These are phyloP conservation scores for Helichrysum umbraculigerum DNA, from an alignment of 129 eudicot genomes.

Conservation along the genomic window DNA sequence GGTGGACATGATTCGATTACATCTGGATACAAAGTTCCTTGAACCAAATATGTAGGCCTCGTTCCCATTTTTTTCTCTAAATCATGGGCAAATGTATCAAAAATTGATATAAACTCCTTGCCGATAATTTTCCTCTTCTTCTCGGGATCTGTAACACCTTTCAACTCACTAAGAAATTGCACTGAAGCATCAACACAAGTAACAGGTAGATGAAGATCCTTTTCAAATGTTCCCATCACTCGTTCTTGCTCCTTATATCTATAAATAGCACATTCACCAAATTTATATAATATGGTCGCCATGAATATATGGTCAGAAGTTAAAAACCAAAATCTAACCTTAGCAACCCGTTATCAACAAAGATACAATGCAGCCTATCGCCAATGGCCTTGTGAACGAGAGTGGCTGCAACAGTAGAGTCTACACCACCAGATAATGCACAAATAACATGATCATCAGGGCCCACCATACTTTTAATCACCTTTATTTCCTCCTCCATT, in stretches of 20 bases:
- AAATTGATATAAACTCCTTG: slow-evolving; percentile 76
- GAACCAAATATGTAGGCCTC: slow-evolving; percentile 82
- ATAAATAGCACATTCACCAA: slow-evolving; percentile 8
- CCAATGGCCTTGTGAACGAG: slow-evolving; percentile 96
- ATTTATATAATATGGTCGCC: background rate
- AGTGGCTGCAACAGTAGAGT: slow-evolving; percentile 96
- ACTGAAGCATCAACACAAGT: slow-evolving; percentile 89
- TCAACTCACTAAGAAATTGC: slow-evolving; percentile 70
- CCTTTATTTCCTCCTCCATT: slow-evolving; percentile 73
- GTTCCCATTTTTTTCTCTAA: slow-evolving; percentile 72
- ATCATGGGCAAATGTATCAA: slow-evolving; percentile 86
- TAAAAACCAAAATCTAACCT: slow-evolving; percentile 45
- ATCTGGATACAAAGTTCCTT: slow-evolving; percentile 97
- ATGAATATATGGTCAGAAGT: background rate
- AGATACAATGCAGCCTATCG: slow-evolving; percentile 84
- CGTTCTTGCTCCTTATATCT: slow-evolving; percentile 88
- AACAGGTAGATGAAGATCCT: slow-evolving; percentile 91
- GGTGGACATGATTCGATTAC: slow-evolving; percentile 98
- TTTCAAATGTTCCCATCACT: slow-evolving; percentile 92
- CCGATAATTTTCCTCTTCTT: slow-evolving; percentile 88
- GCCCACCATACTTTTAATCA: slow-evolving; percentile 59
- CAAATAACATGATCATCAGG: slow-evolving; percentile 90
- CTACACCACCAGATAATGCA: slow-evolving; percentile 96
- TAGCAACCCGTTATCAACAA: slow-evolving; percentile 87
- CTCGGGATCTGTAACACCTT: slow-evolving; percentile 93